Percentiles rank a stretch among this genome's conserved stretches.
phyloP scores from a whole-genome alignment of 345 rosid genomes.

The Hibiscus mutabilis region DNA sequence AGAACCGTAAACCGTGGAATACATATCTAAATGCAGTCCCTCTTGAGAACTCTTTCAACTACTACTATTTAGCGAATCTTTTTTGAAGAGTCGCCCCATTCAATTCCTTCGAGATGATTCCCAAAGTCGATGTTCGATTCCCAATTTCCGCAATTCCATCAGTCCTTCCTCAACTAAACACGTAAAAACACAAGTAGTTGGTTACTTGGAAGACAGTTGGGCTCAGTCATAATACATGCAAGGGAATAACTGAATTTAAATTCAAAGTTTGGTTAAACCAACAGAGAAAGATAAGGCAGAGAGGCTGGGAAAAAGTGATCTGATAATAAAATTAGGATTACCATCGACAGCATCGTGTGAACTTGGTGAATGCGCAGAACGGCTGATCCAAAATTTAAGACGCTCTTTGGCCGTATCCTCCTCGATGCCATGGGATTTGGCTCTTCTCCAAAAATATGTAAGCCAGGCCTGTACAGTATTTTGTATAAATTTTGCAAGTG shows the following conservation, averaged over 20 bases:
- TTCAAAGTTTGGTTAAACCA: neutral
- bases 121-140: constrained; percentile 82
- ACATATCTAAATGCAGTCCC: neutral
- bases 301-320: neutral
- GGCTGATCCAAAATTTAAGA: constrained; percentile 77
- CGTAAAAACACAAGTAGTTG: neutral
- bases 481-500: neutral
- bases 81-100: constrained; percentile 20
- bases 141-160: constrained; percentile 77
- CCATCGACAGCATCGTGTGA: constrained; percentile 89
- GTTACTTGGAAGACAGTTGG: neutral
- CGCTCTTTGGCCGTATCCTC: constrained; percentile 69
- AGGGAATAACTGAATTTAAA: neutral
- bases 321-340: constrained; percentile 15
- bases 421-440: constrained; percentile 69
- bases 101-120: constrained; percentile 69
- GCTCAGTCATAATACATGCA: neutral
- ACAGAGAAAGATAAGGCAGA: neutral
- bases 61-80: neutral
- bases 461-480: constrained; percentile 74
- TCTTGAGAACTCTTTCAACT: neutral
- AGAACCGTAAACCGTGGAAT: neutral
- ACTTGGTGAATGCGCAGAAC: constrained; percentile 69
- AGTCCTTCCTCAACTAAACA: constrained; percentile 78
- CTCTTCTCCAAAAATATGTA: constrained; percentile 97